Conservation (phyloP, 192 early-diverging fungal genomes). For the Coemansia sp. region DNA sequence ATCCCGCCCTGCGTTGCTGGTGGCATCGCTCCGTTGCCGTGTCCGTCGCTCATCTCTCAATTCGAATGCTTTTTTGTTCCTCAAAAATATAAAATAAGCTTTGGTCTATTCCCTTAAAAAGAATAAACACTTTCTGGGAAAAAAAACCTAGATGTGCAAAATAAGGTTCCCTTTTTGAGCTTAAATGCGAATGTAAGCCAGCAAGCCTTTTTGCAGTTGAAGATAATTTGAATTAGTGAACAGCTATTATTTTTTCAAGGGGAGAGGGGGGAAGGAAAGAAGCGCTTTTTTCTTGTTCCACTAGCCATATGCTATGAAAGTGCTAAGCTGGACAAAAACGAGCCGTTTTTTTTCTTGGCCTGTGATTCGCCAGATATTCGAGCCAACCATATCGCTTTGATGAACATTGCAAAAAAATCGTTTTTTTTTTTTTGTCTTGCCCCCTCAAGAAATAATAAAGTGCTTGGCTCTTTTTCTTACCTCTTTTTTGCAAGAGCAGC, state of each 20-base stretch:
- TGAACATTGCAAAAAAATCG: not conserved
- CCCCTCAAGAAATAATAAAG: not conserved
- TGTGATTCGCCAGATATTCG: conserved; percentile 3
- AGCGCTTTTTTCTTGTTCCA: not conserved
- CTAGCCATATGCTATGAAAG: no score
- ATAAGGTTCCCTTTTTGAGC: not conserved
- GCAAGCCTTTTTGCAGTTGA: no score
- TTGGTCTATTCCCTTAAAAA: not conserved
- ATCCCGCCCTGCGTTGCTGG: conserved; percentile 9
- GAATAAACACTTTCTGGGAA: no score
- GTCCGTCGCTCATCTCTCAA: conserved; percentile 49
- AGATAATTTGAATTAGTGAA: no score
- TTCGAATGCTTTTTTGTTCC: conserved; percentile 10
- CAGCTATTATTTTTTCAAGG: not conserved
- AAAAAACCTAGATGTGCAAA: not conserved
- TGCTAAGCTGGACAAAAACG: no score
- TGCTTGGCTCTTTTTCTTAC: not conserved
- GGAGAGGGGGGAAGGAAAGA: conserved; percentile 12
- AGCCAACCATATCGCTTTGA: not conserved
- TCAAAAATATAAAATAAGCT: conserved; percentile 15
- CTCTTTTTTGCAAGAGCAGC: not conserved
- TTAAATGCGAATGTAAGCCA: not conserved
- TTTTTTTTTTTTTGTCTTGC: not conserved
- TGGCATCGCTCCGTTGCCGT: conserved; percentile 26
- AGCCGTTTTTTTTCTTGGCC: not conserved